Conservation (phyloP, 805 yeast species). For the Scheffersomyces ergatensis region DNA sequence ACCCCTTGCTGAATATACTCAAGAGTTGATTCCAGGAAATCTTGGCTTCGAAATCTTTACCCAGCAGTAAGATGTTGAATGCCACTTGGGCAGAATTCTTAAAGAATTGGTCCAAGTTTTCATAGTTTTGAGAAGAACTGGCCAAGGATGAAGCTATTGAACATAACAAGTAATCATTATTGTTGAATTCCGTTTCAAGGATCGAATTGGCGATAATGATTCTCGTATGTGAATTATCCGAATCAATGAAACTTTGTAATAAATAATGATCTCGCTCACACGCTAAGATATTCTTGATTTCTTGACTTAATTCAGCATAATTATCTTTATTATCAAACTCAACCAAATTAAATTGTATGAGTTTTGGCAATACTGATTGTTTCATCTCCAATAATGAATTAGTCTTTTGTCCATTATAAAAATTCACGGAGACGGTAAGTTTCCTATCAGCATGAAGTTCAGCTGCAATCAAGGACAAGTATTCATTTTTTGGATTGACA, state of each 20-base stretch:
- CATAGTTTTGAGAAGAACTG: conserved; percentile 1
- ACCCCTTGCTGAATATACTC: conserved; percentile 4
- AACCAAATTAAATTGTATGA: conserved; percentile 9
- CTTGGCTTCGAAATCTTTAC: not conserved
- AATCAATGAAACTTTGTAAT: conserved; percentile 4
- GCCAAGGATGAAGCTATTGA: conserved; percentile 2
- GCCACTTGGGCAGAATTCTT: conserved; percentile 5
- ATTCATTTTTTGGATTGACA: conserved; percentile 5
- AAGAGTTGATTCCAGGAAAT: conserved; percentile 11
- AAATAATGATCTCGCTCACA: conserved; percentile 7
- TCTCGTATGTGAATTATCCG: not conserved
- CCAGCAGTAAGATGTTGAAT: conserved; percentile 3
- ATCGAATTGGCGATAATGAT: not conserved
- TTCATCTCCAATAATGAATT: not conserved
- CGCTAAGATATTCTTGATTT: not conserved
- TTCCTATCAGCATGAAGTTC: not conserved
- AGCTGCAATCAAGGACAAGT: not conserved
- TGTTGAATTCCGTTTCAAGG: conserved; percentile 3
- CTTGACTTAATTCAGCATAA: conserved; percentile 4
- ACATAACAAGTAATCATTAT: conserved; percentile 9
- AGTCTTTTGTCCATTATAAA: too few relatives aligned
- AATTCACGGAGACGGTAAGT: too few relatives aligned
- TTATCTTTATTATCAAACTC: conserved; percentile 5
- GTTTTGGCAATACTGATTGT: conserved; percentile 5
- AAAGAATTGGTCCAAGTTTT: conserved; percentile 2